Conservation (phyloP, 225 moss, liverwort and hornwort genomes). For the Antitrichia curtipendula region DNA sequence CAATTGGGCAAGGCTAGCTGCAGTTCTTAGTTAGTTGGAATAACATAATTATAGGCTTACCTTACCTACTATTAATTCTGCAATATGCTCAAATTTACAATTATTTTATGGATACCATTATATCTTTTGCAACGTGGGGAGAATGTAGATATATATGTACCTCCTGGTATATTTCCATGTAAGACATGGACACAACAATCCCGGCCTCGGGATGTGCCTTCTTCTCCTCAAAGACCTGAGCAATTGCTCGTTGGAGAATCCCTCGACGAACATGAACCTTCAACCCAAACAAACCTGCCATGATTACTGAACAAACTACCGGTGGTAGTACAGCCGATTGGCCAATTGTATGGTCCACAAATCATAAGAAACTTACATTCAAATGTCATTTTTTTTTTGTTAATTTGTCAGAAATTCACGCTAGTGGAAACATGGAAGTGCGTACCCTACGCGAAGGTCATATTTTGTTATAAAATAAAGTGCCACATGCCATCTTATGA, state of each 20-base stretch:
- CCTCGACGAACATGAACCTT: conserved; percentile 71
- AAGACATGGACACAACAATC: conserved; percentile 57
- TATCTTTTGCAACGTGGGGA: not conserved
- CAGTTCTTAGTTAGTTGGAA: not conserved
- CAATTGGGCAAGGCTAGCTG: not conserved
- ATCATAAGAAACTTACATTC: not conserved
- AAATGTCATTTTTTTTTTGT: too few relatives aligned
- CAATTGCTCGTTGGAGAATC: conserved; percentile 43
- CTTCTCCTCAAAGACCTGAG: conserved; percentile 62
- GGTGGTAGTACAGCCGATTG: rapidly evolving
- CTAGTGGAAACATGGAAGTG: not conserved
- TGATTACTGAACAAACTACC: not conserved
- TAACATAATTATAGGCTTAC: too few relatives aligned
- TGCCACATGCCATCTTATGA: too few relatives aligned
- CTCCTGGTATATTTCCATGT: conserved; percentile 86
- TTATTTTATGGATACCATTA: not conserved
- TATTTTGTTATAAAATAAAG: too few relatives aligned
- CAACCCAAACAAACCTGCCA: not conserved
- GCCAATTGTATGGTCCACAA: not conserved
- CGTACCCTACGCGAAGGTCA: too few relatives aligned
- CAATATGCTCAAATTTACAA: not conserved
- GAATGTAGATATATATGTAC: not conserved
- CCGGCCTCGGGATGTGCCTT: conserved; percentile 44
- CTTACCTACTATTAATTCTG: not conserved
- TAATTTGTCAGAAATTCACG: not conserved